Conservation (phyloP, 2,329 filamentous ascomycete genomes). For the Aspergillus caelatus region DNA sequence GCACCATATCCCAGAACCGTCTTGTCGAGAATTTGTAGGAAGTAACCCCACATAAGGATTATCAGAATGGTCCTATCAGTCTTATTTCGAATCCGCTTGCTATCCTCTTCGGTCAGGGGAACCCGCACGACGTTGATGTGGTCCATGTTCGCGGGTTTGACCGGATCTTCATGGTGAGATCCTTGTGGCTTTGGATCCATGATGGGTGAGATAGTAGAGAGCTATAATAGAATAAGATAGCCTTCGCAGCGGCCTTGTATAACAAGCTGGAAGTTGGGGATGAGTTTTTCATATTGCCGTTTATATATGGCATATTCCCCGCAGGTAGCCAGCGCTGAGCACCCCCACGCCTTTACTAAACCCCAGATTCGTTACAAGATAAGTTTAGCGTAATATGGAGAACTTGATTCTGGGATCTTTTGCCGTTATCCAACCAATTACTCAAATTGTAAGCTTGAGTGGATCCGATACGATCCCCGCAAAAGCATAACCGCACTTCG, state of each 20-base stretch:
- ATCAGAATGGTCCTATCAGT: constrained; percentile 62
- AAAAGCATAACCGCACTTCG: not conserved
- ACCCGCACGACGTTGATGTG: constrained; percentile 24
- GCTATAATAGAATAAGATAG: not conserved
- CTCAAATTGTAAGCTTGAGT: not conserved
- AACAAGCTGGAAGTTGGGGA: not conserved
- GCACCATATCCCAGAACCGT: constrained; percentile 60
- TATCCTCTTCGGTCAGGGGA: constrained; percentile 40
- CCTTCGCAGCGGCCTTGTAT: not conserved
- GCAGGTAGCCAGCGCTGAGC: not conserved
- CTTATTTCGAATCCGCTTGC: constrained; percentile 61
- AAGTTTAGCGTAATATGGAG: constrained; percentile 2
- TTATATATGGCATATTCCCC: not conserved
- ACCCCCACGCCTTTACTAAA: not conserved
- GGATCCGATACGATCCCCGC: not conserved
- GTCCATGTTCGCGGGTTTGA: constrained; percentile 20
- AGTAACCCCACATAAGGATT: constrained; percentile 51
- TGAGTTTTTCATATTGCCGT: not conserved
- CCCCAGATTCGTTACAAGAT: not conserved
- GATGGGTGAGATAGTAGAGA: not conserved
- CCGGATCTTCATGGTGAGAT: constrained; percentile 24
- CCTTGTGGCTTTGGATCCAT: constrained; percentile 10
- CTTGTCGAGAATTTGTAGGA: constrained; percentile 60
- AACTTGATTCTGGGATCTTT: no score
- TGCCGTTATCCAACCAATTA: not conserved